Conservation (phyloP, 2,329 filamentous ascomycete species). For the Paramyrothecium sp. region DNA sequence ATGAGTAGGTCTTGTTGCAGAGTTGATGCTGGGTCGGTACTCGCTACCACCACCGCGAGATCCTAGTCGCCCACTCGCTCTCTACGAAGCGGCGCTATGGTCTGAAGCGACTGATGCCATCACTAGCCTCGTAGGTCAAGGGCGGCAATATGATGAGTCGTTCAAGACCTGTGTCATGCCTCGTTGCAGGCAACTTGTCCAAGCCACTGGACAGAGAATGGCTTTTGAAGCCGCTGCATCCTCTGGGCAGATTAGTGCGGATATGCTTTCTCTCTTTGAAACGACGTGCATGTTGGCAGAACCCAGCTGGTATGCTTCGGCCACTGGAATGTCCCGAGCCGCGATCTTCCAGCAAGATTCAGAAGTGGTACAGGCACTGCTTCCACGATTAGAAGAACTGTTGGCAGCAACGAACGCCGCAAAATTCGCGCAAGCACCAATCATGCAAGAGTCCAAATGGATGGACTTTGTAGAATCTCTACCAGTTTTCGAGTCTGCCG, state of each 20-base stretch:
- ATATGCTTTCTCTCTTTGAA: constrained; percentile 10
- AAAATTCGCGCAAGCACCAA: no score
- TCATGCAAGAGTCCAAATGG: no score
- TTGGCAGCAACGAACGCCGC: no score
- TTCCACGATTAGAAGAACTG: no score
- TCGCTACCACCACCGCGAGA: constrained; percentile 12
- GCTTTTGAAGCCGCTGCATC: constrained; percentile 21
- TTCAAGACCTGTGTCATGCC: constrained; percentile 20
- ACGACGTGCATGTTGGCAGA: constrained; percentile 9
- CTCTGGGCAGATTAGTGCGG: background rate
- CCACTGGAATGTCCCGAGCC: no score
- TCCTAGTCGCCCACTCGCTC: constrained; percentile 14
- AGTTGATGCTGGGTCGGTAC: constrained; percentile 21
- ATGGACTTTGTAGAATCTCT: no score
- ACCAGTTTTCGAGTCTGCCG: no score
- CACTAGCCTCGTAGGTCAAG: constrained; percentile 1
- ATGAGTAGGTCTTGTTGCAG: constrained; percentile 20
- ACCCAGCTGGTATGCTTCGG: constrained; percentile 13
- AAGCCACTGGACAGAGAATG: constrained; percentile 25
- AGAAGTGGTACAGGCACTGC: no score
- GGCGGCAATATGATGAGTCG: constrained; percentile 11
- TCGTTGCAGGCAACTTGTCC: constrained; percentile 18
- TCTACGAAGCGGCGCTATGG: constrained; percentile 18
- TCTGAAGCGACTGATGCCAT: constrained; percentile 14
- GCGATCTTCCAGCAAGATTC: no score